Evolutionary conservation across 2,329 filamentous ascomycete species (phyloP).

Genomic region (Zelopaecilomyces penicillatus): DNA sequence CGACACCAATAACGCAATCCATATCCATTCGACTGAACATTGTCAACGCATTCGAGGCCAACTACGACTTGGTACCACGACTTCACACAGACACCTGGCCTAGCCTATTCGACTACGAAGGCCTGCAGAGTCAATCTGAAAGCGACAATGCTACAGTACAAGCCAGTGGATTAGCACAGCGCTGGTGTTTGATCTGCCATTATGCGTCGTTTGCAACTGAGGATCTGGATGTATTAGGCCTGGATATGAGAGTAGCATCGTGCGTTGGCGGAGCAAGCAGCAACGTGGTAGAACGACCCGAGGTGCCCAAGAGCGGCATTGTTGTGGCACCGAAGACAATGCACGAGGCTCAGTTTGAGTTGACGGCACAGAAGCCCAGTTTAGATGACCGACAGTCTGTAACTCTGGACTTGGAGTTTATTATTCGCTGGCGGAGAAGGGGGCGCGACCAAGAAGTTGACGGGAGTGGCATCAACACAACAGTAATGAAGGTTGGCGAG

Average conservation of each 20-base stretch:
- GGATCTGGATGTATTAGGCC: conserved; percentile 53
- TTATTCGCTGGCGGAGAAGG: conserved; percentile 66
- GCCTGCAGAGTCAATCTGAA: conserved; percentile 28
- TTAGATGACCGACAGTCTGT: conserved; percentile 76
- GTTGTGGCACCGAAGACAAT: conserved; percentile 58
- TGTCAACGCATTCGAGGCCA: conserved; percentile 81
- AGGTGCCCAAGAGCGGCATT: conserved; percentile 33
- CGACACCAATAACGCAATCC: conserved; percentile 72
- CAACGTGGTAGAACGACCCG: conserved; percentile 31
- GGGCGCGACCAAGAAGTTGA: conserved; percentile 15
- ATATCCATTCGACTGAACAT: conserved; percentile 62
- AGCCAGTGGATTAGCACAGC: conserved; percentile 61
- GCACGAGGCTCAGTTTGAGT: conserved; percentile 61
- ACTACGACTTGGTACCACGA: conserved; percentile 76
- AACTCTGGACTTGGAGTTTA: conserved; percentile 64
- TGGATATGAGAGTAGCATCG: conserved; percentile 53
- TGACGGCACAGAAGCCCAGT: conserved; percentile 66
- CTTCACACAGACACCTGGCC: conserved; percentile 77
- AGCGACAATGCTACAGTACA: conserved; percentile 19
- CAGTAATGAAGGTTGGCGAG: conserved; percentile 67
- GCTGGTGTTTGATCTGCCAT: conserved; percentile 68
- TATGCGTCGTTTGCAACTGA: conserved; percentile 72
- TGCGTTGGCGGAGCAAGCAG: conserved; percentile 57
- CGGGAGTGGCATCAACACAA: conserved; percentile 42
- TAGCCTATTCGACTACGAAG: conserved; percentile 65